Evolutionary conservation across 1,284 basidiomycete species (phyloP).

Genomic region (Trichosporon coremiiforme): DNA sequence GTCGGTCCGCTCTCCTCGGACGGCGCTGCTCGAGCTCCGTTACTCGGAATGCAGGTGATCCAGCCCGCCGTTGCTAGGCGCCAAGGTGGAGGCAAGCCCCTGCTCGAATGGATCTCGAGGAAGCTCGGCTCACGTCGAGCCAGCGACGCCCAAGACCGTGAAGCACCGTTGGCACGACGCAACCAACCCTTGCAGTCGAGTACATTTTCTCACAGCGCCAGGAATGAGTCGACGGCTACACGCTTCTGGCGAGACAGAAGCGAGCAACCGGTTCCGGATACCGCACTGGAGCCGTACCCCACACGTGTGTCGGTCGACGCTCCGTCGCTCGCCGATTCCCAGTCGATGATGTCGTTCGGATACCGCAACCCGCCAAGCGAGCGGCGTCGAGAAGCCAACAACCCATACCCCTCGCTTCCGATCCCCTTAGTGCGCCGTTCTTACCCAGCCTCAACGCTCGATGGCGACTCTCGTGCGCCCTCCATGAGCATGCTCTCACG

Average conservation of each 20-base stretch:
- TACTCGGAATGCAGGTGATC: slow-evolving; percentile 14
- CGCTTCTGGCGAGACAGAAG: slow-evolving; percentile 19
- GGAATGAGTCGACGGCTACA: slow-evolving; percentile 1
- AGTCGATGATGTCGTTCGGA: slow-evolving; percentile 46
- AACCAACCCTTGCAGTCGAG: slow-evolving; percentile 17
- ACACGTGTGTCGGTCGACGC: slow-evolving; percentile 26
- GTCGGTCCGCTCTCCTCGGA: slow-evolving; percentile 5
- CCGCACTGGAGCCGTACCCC: background rate
- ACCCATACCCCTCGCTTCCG: slow-evolving; percentile 53
- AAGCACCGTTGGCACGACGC: slow-evolving; percentile 17
- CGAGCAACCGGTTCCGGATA: slow-evolving; percentile 31
- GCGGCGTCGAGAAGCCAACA: slow-evolving; percentile 45
- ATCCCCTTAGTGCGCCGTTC: slow-evolving; percentile 36
- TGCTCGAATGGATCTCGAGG: slow-evolving; percentile 87
- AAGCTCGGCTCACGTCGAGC: slow-evolving; percentile 62
- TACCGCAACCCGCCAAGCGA: slow-evolving; percentile 32
- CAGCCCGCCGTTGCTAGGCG: slow-evolving; percentile 10
- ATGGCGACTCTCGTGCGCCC: slow-evolving; percentile 34
- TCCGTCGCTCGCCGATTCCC: slow-evolving; percentile 39
- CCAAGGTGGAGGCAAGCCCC: slow-evolving; percentile 63
- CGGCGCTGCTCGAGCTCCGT: slow-evolving; percentile 8
- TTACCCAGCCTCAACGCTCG: slow-evolving; percentile 38
- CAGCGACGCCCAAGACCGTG: slow-evolving; percentile 32
- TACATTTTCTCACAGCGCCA: slow-evolving; percentile 7
- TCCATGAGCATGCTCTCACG: slow-evolving; percentile 37